phyloP scores from a whole-genome alignment of 2,329 filamentous ascomycete species.

The Colletotrichum endophyticum region DNA sequence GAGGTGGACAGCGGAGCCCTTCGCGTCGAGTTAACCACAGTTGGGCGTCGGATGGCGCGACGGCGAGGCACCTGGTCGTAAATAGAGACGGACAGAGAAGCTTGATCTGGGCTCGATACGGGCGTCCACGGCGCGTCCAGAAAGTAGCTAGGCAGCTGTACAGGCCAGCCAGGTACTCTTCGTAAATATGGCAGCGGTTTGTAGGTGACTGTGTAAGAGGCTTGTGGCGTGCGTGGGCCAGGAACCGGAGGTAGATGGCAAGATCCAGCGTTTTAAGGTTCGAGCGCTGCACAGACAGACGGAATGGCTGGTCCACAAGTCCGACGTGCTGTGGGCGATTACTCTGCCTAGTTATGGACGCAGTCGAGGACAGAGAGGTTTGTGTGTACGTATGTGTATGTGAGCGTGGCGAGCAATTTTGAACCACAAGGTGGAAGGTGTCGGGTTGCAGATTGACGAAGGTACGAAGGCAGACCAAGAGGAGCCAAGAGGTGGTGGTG shows the following conservation, averaged over 20 bases:
- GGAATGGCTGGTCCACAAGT: neutral
- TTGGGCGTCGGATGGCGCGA: neutral
- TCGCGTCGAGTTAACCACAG: neutral
- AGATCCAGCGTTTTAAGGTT: constrained; percentile 12
- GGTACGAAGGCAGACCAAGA: neutral
- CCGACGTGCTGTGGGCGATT: neutral
- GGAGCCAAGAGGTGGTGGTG: neutral
- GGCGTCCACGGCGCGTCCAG: neutral
- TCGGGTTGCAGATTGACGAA: neutral
- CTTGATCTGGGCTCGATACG: neutral
- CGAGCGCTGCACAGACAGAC: constrained; percentile 5
- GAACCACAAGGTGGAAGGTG: neutral
- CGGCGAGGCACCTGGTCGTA: neutral
- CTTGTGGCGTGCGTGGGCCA: constrained; percentile 7
- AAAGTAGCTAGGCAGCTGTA: neutral
- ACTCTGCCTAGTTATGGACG: neutral
- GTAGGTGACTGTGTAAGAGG: neutral
- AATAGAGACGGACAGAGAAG: neutral
- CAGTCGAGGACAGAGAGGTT: neutral
- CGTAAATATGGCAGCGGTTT: neutral
- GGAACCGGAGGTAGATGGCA: constrained; percentile 1
- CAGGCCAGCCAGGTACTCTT: neutral
- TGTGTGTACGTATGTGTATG: neutral
- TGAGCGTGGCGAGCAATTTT: neutral
- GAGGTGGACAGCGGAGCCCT: neutral